Conservation (phyloP, 176 grass and related monocot species). For the Otatea glauca region DNA sequence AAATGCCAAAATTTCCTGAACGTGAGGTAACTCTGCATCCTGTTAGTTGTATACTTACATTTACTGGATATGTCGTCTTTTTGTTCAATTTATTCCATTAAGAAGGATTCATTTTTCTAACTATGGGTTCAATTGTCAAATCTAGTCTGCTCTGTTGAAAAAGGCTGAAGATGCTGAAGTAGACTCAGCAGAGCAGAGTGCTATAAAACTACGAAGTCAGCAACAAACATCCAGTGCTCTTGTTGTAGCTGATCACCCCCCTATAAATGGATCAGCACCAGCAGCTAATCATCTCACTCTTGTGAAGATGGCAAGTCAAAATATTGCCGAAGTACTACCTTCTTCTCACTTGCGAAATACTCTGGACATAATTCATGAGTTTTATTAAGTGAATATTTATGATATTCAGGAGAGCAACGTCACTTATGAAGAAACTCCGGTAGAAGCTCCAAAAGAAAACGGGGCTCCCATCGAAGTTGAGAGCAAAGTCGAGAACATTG, state of each 20-base stretch:
- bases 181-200: slow-evolving; percentile 98
- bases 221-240: slow-evolving; percentile 91
- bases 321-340: slow-evolving; percentile 51
- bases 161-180: slow-evolving; percentile 99
- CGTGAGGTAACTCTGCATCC: slow-evolving; percentile 62
- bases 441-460: slow-evolving; percentile 71
- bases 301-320: slow-evolving; percentile 93
- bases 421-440: slow-evolving; percentile 42
- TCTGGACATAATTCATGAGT: slow-evolving; percentile 7
- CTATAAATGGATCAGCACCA: slow-evolving; percentile 76
- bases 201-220: slow-evolving; percentile 93
- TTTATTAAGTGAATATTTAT: slow-evolving; percentile 35
- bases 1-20: slow-evolving; percentile 99
- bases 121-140: slow-evolving; percentile 52
- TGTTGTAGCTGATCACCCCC: slow-evolving; percentile 70
- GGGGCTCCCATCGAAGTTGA: slow-evolving; percentile 57
- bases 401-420: slow-evolving; percentile 64
- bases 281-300: slow-evolving; percentile 76
- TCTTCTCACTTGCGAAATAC: slow-evolving; percentile 36
- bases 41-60: background rate
- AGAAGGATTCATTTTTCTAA: slow-evolving; percentile 16
- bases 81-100: slow-evolving; percentile 31
- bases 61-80: background rate
- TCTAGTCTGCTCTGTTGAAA: slow-evolving; percentile 91
- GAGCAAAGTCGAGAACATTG: slow-evolving; percentile 34